phyloP scores from a whole-genome alignment of 805 yeast species.

The Pichia phayaonensis region DNA sequence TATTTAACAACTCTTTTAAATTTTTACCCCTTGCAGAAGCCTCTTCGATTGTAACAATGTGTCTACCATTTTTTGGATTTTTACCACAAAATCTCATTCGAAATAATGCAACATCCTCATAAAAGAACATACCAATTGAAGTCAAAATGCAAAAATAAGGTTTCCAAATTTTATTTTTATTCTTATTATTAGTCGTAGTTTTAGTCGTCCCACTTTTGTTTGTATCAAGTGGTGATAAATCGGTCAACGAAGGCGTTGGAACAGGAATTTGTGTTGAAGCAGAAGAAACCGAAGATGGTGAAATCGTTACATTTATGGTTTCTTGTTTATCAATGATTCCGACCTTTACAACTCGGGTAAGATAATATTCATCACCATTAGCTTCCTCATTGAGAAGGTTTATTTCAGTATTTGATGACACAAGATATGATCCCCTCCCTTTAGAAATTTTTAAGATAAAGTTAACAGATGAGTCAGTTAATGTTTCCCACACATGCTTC shows the following conservation, averaged over 20 bases:
- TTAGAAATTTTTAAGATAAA: slow-evolving; percentile 21
- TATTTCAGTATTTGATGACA: slow-evolving; percentile 12
- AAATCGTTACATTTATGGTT: slow-evolving; percentile 21
- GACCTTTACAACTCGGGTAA: slow-evolving; percentile 33
- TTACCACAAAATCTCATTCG: slow-evolving; percentile 22
- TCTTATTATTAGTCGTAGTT: background rate
- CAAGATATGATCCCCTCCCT: slow-evolving; percentile 20
- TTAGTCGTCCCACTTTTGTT: background rate
- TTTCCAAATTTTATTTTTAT: slow-evolving; percentile 31
- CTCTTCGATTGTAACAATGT: slow-evolving; percentile 25
- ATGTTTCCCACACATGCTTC: slow-evolving; percentile 10
- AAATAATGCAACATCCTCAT: slow-evolving; percentile 32
- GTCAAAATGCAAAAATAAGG: slow-evolving; percentile 42
- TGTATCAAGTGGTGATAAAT: background rate
- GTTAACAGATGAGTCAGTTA: slow-evolving; percentile 7
- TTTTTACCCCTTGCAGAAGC: slow-evolving; percentile 6
- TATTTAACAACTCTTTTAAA: background rate
- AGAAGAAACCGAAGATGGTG: background rate
- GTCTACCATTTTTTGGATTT: slow-evolving; percentile 7
- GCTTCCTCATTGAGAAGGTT: slow-evolving; percentile 8
- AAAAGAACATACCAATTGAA: slow-evolving; percentile 40
- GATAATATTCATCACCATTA: slow-evolving; percentile 17
- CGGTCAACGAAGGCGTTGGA: background rate
- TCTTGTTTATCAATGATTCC: slow-evolving; percentile 37
- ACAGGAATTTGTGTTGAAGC: background rate